Evolutionary conservation across 225 moss, liverwort and hornwort genomes (phyloP).

Genomic region (Thuidium tamariscinum): DNA sequence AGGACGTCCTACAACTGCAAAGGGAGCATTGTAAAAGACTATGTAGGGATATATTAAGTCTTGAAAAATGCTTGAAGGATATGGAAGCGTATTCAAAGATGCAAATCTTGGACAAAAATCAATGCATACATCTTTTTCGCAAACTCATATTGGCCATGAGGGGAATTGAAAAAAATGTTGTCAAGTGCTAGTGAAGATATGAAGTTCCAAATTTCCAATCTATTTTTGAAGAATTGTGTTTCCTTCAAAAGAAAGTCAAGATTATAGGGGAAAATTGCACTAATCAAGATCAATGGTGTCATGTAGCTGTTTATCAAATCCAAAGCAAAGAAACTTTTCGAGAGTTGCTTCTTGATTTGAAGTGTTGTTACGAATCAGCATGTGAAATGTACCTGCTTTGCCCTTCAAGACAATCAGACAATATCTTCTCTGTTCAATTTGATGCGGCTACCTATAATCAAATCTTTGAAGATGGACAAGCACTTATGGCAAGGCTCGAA

Average conservation of each 20-base stretch:
- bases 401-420: neutral
- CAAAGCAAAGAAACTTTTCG: neutral
- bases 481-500: neutral
- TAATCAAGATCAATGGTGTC: neutral
- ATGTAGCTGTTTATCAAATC: neutral
- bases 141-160: neutral
- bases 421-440: neutral
- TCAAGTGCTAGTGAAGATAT: neutral
- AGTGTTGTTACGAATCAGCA: neutral
- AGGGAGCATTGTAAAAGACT: neutral
- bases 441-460: neutral
- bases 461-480: neutral
- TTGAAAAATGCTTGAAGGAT: neutral
- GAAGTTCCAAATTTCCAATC: neutral
- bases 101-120: neutral
- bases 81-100: neutral
- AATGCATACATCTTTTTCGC: neutral
- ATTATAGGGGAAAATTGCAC: neutral
- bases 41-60: neutral
- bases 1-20: neutral
- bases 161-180: neutral
- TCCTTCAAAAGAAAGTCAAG: neutral
- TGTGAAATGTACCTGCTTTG: neutral
- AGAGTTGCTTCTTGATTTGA: neutral
- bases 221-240: neutral